A percentile compares a stretch with the other conserved stretches of the same genome.
These are phyloP conservation scores for Hypoxylon sp. DNA, from an alignment of 2,329 filamentous ascomycete species.

Conservation along the genomic window DNA sequence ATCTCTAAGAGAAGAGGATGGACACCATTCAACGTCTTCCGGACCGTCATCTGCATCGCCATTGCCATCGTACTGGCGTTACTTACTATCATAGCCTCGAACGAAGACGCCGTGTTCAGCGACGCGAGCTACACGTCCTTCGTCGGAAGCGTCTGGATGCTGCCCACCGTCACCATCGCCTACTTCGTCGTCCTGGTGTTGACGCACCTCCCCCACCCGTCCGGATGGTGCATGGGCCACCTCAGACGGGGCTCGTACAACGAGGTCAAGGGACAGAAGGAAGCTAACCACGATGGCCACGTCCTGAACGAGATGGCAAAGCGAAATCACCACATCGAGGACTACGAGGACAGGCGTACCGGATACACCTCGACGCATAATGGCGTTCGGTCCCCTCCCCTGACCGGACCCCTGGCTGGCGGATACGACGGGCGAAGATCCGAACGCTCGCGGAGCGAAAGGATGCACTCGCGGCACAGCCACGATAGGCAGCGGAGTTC, in stretches of 20 bases:
- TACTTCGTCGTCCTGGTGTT: slow-evolving; percentile 45
- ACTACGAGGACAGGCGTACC: slow-evolving; percentile 29
- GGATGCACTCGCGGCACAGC: slow-evolving; percentile 11
- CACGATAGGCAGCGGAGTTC: slow-evolving; percentile 21
- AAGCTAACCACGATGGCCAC: slow-evolving; percentile 3
- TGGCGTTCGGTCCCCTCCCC: slow-evolving; percentile 13
- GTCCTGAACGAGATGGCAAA: background rate
- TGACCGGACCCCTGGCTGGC: background rate
- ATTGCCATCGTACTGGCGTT: slow-evolving; percentile 43
- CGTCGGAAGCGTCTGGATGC: slow-evolving; percentile 46
- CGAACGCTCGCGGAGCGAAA: background rate
- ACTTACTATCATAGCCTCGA: slow-evolving; percentile 37
- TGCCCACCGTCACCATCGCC: slow-evolving; percentile 45
- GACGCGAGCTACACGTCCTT: slow-evolving; percentile 31
- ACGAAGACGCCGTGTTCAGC: slow-evolving; percentile 25
- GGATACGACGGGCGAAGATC: slow-evolving; percentile 20
- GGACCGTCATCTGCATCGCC: slow-evolving; percentile 42
- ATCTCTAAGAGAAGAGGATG: slow-evolving; percentile 48
- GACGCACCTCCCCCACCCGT: slow-evolving; percentile 43
- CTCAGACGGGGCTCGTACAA: slow-evolving; percentile 25
- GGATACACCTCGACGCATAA: slow-evolving; percentile 16
- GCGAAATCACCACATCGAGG: slow-evolving; percentile 20
- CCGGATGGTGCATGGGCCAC: slow-evolving; percentile 26
- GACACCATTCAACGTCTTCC: slow-evolving; percentile 48
- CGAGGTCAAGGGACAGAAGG: slow-evolving; percentile 9